A percentile compares a stretch with the other conserved stretches of the same genome.
phyloP scores from a whole-genome alignment of 306 rosid species.

The Sphenostylis stenocarpa region DNA sequence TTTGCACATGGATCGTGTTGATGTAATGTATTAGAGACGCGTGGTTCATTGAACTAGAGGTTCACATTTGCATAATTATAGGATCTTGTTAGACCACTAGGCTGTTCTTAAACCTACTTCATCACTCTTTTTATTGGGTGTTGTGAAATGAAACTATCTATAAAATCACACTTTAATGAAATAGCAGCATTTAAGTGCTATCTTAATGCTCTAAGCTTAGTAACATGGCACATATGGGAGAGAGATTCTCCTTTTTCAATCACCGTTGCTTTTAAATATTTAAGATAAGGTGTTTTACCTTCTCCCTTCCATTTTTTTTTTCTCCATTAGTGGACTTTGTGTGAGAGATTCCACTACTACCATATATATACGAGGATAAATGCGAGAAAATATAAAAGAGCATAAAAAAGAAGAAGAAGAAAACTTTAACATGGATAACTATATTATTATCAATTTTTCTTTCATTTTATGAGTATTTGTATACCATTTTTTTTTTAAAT shows the following conservation, averaged over 20 bases:
- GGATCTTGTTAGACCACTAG: slow-evolving; percentile 55
- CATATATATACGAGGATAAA: too few relatives aligned
- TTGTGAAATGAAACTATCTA: slow-evolving; percentile 7
- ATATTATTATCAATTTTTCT: too few relatives aligned
- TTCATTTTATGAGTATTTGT: too few relatives aligned
- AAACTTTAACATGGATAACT: too few relatives aligned
- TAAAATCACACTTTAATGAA: slow-evolving; percentile 26
- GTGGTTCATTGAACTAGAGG: slow-evolving; percentile 12
- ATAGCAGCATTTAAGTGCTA: slow-evolving; percentile 25
- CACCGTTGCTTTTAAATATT: slow-evolving; percentile 18
- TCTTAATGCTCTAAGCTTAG: slow-evolving; percentile 47
- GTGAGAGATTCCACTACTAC: background rate
- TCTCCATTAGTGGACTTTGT: background rate
- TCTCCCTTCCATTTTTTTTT: background rate
- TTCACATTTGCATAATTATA: slow-evolving; percentile 44
- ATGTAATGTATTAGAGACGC: background rate
- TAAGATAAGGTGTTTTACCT: too few relatives aligned
- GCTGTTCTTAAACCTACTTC: slow-evolving; percentile 40
- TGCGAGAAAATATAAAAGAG: too few relatives aligned
- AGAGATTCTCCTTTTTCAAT: slow-evolving; percentile 48
- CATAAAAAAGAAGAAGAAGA: too few relatives aligned
- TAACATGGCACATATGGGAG: slow-evolving; percentile 71
- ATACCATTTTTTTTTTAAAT: too few relatives aligned
- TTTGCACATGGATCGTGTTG: background rate
- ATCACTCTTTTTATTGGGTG: slow-evolving; percentile 18